Evolutionary conservation across 2,329 filamentous ascomycete species (phyloP), one percentile per base, ranked within the genome.

Genomic region (Didymella arachidicola): DNA sequence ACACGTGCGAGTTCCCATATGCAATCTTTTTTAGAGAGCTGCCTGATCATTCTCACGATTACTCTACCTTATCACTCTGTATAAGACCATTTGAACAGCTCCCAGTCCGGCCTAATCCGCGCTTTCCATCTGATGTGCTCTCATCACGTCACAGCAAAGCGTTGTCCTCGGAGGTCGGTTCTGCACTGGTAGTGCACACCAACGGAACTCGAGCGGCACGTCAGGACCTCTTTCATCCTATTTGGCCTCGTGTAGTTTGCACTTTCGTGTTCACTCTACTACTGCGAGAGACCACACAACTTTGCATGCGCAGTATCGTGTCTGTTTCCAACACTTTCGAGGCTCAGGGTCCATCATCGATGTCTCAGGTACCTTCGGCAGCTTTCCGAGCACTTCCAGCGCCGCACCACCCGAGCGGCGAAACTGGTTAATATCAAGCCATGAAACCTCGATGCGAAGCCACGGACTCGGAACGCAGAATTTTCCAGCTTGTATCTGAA

Each of bases 281-380:
- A 39, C 7, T 18, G 16, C 8, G n/a, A 39, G 18, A 10, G 7
- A 19, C 16, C 18, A 41, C 38, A 7, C 10, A 41, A 10, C 38
- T 25, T 10, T 41, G 12, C 42, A 10, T 32, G 22, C 25, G 27
- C 12, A 26, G 32, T 42, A 48, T 22, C 12, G 38, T 18, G 22
- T 27, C 30, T 16, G 48, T 18, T 47, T 26, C 16, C n/a, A 3
- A 8, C 30, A 39, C 8, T n/a, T 41, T n/a, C 14, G 36, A 39
- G 18, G 27, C 19, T 30, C 50, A 59, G 56, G 50, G 41, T 59
- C 56, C 39, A 54, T 19, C 39, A 42, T 43, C n/a, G 55, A 43
- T 11, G 44, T n/a, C 39, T 45, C 44, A 41, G 25, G 50, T 41
- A 16, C n/a, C 18, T 49, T 59, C 56, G 49, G 56, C 19, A 39